Base-by-base conservation (phyloP, 352 stramenopile species). In the Phytophthora aleatoria region DNA sequence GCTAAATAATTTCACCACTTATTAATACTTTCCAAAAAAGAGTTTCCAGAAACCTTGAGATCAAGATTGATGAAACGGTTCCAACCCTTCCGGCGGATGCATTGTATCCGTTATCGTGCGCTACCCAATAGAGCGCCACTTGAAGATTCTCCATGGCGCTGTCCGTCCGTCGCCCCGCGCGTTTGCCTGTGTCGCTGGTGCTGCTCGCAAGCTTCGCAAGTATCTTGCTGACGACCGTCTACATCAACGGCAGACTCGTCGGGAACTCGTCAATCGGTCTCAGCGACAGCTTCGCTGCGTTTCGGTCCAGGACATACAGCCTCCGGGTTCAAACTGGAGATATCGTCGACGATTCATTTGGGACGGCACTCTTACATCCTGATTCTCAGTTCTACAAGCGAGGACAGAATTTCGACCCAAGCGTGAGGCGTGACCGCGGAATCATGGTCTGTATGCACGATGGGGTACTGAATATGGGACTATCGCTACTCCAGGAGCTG, bases 361-460 rank as follows among this genome's bases (percentile, higher is more conserved):
- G 12, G 5, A 33, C 20, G 2, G 38, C 0, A 2, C 15, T 43
- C 11, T 9, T 52, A 12, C 62, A 71, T 27, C 64, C 53, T 9
- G 54, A 38, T 38, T 66, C 64, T 3, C 11, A 42, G 1, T 49
- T 61, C 42, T 68, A 72, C 51, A 48, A 52, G 8, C 61, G 66
- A 8, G 54, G 66, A 4, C 11, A 57, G 4, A 51, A 52, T 7
- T 75, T 75, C 27, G 67, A 72, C 42, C 15, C 8, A 27, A 1
- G 24, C 28, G 67, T 75, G 30, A 64, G n/a, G 39, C 48, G 64
- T 13, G 28, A 67, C 12, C 43, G 15, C 2, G 64, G 44, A 47
- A 48, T 71, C 12, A 20, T 71, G 43, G 26, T 83, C 38, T 72
- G 57, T 49, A 66, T 83, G 61, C 63, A 79, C 53, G 64, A 78